Percentiles rank a stretch among this genome's conserved stretches.
These are phyloP conservation scores for Aspergillus cejpii DNA, from an alignment of 2,329 filamentous ascomycete species.

Conservation along the genomic window DNA sequence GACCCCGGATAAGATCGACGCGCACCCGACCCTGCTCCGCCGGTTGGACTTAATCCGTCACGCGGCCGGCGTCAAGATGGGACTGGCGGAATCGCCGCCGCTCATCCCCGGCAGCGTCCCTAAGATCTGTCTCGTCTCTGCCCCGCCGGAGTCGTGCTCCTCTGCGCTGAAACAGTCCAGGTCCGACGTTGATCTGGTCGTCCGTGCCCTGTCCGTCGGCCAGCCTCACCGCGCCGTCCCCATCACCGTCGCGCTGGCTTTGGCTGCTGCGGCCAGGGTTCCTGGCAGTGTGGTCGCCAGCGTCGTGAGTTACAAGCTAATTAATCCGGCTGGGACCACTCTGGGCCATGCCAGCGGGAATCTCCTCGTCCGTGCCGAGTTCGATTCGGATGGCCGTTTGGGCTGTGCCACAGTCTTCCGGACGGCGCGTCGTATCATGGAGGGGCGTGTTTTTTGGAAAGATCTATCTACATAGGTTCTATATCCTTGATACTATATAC, in stretches of 20 bases:
- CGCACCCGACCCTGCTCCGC: conserved; percentile 38
- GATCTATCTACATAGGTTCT: no score
- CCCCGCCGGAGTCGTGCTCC: conserved; percentile 6
- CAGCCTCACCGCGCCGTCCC: conserved; percentile 54
- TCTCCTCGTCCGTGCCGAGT: conserved; percentile 40
- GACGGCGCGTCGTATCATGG: conserved; percentile 45
- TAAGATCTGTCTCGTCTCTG: conserved; percentile 55
- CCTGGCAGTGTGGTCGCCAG: conserved; percentile 37
- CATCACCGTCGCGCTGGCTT: conserved; percentile 49
- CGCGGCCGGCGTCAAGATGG: conserved; percentile 56
- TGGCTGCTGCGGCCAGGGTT: conserved; percentile 47
- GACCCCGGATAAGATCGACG: conserved; percentile 50
- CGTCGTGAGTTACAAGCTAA: conserved; percentile 19
- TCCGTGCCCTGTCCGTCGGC: conserved; percentile 50
- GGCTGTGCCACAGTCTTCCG: conserved; percentile 42
- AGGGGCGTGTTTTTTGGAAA: conserved; percentile 43
- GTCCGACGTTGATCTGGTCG: conserved; percentile 38
- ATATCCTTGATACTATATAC: not conserved
- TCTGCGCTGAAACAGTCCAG: conserved; percentile 21
- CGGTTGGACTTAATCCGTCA: conserved; percentile 53
- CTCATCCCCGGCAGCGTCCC: conserved; percentile 52
- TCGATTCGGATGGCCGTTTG: conserved; percentile 32
- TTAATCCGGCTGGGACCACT: conserved; percentile 31
- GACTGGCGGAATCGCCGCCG: conserved; percentile 44
- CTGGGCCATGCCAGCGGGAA: conserved; percentile 46